Evolutionary conservation across 129 eudicot genomes (phyloP), one percentile per base, ranked within the genome.

Genomic region (sunflower (Helianthus annuus)): DNA sequence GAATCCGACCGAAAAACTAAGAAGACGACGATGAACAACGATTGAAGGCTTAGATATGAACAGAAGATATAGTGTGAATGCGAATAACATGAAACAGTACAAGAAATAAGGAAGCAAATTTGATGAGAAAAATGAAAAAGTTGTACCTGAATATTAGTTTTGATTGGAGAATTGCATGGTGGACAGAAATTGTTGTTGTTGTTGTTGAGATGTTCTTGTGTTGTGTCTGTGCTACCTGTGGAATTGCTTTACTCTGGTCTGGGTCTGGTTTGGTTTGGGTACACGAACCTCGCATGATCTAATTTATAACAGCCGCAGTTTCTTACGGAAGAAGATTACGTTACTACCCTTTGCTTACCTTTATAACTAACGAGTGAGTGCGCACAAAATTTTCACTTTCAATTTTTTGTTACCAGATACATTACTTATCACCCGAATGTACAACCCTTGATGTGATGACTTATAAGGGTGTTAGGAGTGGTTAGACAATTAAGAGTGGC

Each of bases 141-240:
- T 66, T n/a, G 7, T 58, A 72, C 76, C 76, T 71, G 6, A 22
- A 22, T 57, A 22, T 44, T 45, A 59, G 76, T 40, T 71, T 42
- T 22, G 54, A 58, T 58, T 40, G 46, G 38, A 17, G 51, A 54
- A 53, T 52, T n/a, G 48, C 29, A 51, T 15, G 71, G 17, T 24
- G 71, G 19, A 22, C 4, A 10, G 16, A 4, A 46, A 0, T 32
- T 68, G 72, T 69, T 52, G 7, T 19, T n/a, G 34, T 9, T 19
- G 52, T 12, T 17, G 42, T 11, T 9, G 1, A 2, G 6, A 10
- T 38, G 4, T 62, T 36, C 24, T 6, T 68, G 38, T 27, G 36
- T n/a, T 69, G 8, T 42, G 14, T 16, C 32, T 69, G n/a, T 69
- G n/a, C 71, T 27, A 48, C 4, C 12, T 56, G 62, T 56, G 32